Evolutionary conservation across 1,284 basidiomycete species (phyloP), one percentile per base, ranked within the genome.

Genomic region (Boletus smithii): DNA sequence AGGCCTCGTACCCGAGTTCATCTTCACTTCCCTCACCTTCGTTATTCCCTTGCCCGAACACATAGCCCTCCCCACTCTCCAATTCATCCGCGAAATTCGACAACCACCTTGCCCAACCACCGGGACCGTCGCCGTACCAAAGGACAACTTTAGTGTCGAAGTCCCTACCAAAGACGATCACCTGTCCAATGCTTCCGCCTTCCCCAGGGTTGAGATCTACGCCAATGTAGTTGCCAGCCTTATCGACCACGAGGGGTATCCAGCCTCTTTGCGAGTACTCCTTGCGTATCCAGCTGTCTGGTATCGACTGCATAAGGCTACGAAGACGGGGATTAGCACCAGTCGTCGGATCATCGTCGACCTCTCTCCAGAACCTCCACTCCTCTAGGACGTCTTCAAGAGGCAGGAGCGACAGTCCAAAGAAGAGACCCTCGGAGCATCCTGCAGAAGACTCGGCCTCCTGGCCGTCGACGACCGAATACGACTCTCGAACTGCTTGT

Each of bases 141-240:
- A 98, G 75, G 27, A 98, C 95, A 33, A 97, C 91, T 68, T 99
- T 99, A 20, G 93, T 91, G 68, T 99, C 95, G 69, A 99, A 97
- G 65, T 99, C 95, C 44, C 95, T 81, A 11, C 95, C 95, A 68
- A 98, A 99, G 40, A 98, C 85, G 53, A 99, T 98, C 42, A 97
- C 94, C 67, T 99, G 95, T 4, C 95, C 97, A 42, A 81, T 75
- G 2, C 80, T 68, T 39, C 94, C 95, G 33, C 70, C 68, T 53
- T 85, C 80, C 17, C 72, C 90, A 5, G 95, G 95, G 67, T 87
- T 92, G 51, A 99, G 78, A 68, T 99, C 95, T 41, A 99, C 79
- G 44, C 95, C 95, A 53, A 98, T 81, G 66, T 99, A 99, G 71
- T 99, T 99, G 22, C 95, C 97, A 16, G 84, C 85, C 56, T 90